Percentiles rank a stretch among this genome's conserved stretches.
These are phyloP conservation scores for Colletotrichum theobromicola DNA, from an alignment of 2,329 filamentous ascomycete genomes.

Conservation along the genomic window DNA sequence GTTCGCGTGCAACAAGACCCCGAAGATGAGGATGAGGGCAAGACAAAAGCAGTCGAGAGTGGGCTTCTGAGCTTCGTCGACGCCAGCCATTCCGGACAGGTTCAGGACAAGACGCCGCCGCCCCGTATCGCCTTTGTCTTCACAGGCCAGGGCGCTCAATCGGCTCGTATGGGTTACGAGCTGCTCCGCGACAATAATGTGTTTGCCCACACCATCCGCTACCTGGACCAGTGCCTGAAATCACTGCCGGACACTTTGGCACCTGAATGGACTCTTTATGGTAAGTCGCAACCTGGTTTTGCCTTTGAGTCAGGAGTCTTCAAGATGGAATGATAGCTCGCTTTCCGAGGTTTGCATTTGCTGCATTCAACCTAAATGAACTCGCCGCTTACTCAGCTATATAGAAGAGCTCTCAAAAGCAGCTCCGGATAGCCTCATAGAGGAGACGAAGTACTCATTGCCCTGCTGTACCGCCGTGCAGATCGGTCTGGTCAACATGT, in stretches of 20 bases:
- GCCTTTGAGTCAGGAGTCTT: background rate
- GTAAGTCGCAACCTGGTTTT: background rate
- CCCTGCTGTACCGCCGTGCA: slow-evolving; percentile 39
- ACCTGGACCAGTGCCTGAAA: background rate
- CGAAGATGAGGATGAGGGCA: background rate
- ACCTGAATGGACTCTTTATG: background rate
- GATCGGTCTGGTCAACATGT: slow-evolving; percentile 43
- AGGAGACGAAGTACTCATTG: background rate
- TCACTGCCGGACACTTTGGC: background rate
- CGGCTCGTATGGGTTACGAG: slow-evolving; percentile 41
- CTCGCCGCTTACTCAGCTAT: background rate
- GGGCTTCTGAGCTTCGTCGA: background rate
- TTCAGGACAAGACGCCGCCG: slow-evolving; percentile 29
- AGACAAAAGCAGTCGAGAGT: background rate
- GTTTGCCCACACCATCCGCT: slow-evolving; percentile 6
- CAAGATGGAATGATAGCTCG: background rate
- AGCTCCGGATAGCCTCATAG: background rate
- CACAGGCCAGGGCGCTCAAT: slow-evolving; percentile 51
- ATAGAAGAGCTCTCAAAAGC: background rate
- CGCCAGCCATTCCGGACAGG: slow-evolving; percentile 18
- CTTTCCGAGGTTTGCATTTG: background rate
- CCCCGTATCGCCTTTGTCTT: slow-evolving; percentile 30
- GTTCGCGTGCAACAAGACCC: background rate
- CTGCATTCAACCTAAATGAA: background rate
- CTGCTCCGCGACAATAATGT: slow-evolving; percentile 22